A percentile compares a stretch with the other conserved stretches of the same genome.
These are phyloP conservation scores for Delphinella strobiligena DNA, from an alignment of 2,329 filamentous ascomycete species.

Conservation along the genomic window DNA sequence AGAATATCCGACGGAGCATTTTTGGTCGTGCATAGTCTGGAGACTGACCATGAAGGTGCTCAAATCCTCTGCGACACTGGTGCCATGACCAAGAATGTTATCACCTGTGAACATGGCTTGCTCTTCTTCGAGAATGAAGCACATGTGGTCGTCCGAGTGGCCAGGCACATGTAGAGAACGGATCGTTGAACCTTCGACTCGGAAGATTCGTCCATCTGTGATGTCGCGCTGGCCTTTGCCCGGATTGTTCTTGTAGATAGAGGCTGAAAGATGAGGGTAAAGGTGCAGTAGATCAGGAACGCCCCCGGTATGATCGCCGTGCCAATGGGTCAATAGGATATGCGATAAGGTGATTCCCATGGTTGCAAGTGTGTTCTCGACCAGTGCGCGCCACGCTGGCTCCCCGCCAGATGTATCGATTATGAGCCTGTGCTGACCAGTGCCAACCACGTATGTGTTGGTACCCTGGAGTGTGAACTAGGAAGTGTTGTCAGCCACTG, in stretches of 20 bases:
- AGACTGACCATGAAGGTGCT: constrained; percentile 25
- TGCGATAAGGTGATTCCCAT: constrained; percentile 25
- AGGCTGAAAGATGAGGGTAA: constrained; percentile 16
- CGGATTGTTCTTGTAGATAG: constrained; percentile 31
- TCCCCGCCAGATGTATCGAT: constrained; percentile 26
- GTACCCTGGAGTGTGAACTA: constrained; percentile 29
- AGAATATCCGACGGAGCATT: constrained; percentile 31
- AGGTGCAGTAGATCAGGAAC: constrained; percentile 26
- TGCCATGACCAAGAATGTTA: constrained; percentile 28
- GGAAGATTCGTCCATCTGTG: constrained; percentile 25
- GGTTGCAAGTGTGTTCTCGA: constrained; percentile 21
- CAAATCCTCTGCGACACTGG: constrained; percentile 28
- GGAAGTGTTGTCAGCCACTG: not conserved
- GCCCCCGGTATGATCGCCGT: constrained; percentile 32
- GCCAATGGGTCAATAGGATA: constrained; percentile 33
- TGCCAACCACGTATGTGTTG: constrained; percentile 30
- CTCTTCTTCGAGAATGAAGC: constrained; percentile 24
- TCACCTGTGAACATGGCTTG: constrained; percentile 28
- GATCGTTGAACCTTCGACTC: constrained; percentile 28
- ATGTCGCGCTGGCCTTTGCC: constrained; percentile 24
- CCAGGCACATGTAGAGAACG: constrained; percentile 24
- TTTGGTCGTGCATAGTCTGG: constrained; percentile 21
- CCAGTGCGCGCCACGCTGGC: constrained; percentile 23
- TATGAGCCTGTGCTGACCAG: constrained; percentile 21
- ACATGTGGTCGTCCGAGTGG: constrained; percentile 24